phyloP scores from a whole-genome alignment of 2,329 filamentous ascomycete species.

The Cryphonectria radicalis region DNA sequence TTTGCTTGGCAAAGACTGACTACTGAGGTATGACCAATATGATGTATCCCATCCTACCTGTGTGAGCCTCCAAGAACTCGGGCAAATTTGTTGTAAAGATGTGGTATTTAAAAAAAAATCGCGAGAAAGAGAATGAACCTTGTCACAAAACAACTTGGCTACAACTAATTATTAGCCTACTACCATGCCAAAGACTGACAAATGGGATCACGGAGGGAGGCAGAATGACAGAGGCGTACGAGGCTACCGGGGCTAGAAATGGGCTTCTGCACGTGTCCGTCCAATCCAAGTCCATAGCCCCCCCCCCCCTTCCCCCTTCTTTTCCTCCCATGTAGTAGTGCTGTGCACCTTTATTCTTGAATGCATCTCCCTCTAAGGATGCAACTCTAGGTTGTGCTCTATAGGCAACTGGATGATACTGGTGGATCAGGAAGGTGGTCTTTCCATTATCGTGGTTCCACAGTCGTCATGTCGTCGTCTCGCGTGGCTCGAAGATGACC shows the following conservation, averaged over 20 bases:
- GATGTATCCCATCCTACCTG: background rate
- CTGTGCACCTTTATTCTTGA: background rate
- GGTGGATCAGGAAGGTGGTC: constrained; percentile 16
- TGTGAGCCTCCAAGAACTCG: background rate
- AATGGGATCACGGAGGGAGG: background rate
- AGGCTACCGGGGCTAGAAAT: background rate
- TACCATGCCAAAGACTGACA: background rate
- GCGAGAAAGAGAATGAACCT: background rate
- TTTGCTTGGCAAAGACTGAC: background rate
- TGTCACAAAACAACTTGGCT: background rate
- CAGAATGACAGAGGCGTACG: background rate
- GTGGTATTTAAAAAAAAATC: background rate
- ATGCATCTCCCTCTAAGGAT: background rate
- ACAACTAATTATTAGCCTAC: background rate
- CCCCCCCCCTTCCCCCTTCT: background rate
- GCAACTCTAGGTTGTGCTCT: background rate
- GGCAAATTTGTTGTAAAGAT: background rate
- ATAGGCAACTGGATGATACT: background rate
- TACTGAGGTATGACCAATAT: background rate
- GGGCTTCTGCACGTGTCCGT: background rate
- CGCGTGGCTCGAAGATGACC: background rate
- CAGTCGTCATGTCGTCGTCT: background rate
- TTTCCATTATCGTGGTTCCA: constrained; percentile 3
- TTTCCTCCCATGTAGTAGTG: background rate
- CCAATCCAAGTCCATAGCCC: background rate